phyloP scores from a whole-genome alignment of 2,329 filamentous ascomycete genomes.

The Cercospora sp. region DNA sequence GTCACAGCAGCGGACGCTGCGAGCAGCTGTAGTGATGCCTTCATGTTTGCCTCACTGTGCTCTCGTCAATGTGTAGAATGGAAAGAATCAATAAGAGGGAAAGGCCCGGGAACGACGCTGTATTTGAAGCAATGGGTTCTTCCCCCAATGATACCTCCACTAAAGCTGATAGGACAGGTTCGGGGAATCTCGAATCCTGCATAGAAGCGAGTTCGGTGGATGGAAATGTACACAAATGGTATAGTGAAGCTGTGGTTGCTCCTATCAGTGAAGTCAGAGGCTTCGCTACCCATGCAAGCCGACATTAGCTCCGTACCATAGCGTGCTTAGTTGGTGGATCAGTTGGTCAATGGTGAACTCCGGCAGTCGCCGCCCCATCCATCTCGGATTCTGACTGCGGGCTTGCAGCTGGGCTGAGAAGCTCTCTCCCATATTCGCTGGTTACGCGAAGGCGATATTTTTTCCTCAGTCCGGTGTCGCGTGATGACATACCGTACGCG shows the following conservation, averaged over 20 bases:
- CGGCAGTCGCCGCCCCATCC: neutral
- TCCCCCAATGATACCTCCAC: neutral
- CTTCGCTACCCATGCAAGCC: conserved; percentile 5
- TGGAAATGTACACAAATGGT: neutral
- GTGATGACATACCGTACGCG: neutral
- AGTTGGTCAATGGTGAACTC: neutral
- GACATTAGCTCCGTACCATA: conserved; percentile 8
- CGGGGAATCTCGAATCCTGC: neutral
- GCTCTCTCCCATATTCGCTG: neutral
- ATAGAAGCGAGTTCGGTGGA: neutral
- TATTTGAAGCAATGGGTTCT: neutral
- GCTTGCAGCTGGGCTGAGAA: neutral
- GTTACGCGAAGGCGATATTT: neutral
- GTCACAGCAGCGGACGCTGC: conserved; percentile 2
- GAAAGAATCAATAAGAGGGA: neutral
- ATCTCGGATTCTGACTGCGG: neutral
- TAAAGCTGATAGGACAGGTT: conserved; percentile 6
- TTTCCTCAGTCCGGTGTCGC: neutral
- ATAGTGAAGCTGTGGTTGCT: neutral
- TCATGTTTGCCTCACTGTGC: neutral
- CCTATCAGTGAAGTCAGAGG: conserved; percentile 15
- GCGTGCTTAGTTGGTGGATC: neutral
- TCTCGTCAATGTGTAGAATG: neutral
- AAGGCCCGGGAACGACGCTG: neutral
- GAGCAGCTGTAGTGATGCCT: neutral